A percentile compares a stretch with the other conserved stretches of the same genome.
Conservation (phyloP, 1,284 basidiomycete species). For the Peniophora sp. region DNA sequence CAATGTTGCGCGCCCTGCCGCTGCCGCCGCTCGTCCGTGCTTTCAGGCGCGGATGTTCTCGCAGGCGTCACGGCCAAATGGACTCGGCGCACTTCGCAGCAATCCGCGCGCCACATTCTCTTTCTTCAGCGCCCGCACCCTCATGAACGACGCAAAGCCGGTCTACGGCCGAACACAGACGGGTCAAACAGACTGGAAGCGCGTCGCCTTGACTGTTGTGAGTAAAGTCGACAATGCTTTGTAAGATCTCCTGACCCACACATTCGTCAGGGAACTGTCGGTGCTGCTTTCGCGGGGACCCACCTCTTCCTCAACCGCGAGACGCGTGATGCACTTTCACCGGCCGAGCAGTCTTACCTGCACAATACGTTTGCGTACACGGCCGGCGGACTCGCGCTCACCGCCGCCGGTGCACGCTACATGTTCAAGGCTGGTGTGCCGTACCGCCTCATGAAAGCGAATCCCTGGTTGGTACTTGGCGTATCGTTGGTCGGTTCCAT, state of each 20-base stretch:
- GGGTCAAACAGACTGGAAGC: slow-evolving; percentile 37
- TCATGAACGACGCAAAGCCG: slow-evolving; percentile 30
- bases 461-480: slow-evolving; percentile 85
- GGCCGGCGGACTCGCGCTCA: slow-evolving; percentile 71
- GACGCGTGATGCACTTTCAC: slow-evolving; percentile 59
- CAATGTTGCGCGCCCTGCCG: slow-evolving; percentile 17
- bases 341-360: slow-evolving; percentile 62
- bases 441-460: slow-evolving; percentile 76
- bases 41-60: slow-evolving; percentile 20
- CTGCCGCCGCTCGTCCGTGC: slow-evolving; percentile 13
- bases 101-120: slow-evolving; percentile 14
- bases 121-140: slow-evolving; percentile 21
- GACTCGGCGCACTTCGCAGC: slow-evolving; percentile 20
- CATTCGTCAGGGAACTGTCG: slow-evolving; percentile 51
- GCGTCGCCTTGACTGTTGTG: slow-evolving; percentile 43
- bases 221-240: slow-evolving; percentile 11
- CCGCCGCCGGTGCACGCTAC: slow-evolving; percentile 69
- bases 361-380: slow-evolving; percentile 84
- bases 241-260: neutral
- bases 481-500: slow-evolving; percentile 73
- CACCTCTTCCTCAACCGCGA: slow-evolving; percentile 71
- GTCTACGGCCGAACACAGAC: slow-evolving; percentile 25
- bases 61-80: slow-evolving; percentile 21
- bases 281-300: slow-evolving; percentile 55
- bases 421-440: slow-evolving; percentile 74